Base-by-base conservation (phyloP, 768 basidiomycete species). In the Filobasidium wieringae region DNA sequence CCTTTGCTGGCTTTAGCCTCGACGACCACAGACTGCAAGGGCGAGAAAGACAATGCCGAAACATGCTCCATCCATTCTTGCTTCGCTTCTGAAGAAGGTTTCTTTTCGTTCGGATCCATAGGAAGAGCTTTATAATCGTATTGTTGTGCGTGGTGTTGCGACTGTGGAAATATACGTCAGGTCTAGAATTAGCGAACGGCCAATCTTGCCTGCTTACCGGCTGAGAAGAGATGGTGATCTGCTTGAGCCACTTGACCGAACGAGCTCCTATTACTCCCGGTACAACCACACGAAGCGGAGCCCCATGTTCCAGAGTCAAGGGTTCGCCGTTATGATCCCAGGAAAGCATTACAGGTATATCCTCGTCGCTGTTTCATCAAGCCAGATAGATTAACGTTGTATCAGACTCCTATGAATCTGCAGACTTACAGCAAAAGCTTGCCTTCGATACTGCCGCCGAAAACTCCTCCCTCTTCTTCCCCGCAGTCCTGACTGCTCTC, bases 61-160 rank as follows among this genome's bases (percentile, higher is more conserved):
- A 50, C 45, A 7, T 34, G 11, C 7, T 19, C 49, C 56, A 51
- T 37, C 12, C 39, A 33, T 19, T 24, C 30, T 15, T 36, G 33
- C 26, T 56, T 56, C 32, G 45, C 55, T 7, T 56, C 43, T 14
- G 41, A 29, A 6, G 55, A 32, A 5, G 45, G 41, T 11, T 26
- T 29, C 14, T 31, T 51, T 41, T 32, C 41, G 41, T 32, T 32
- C 5, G 32, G 79, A 45, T 74, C 81, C 15, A 83, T 69, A 51
- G 85, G 81, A 17, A 83, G 69, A 53, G 85, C 72, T 62, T 81
- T 85, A 72, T 86, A 87, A 68, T 86, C 85, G 4, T 77, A 77
- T 68, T 84, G 83, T 62, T 85, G 84, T 66, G 84, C 86, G 69
- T 81, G 84, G 66, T 83, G 84, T 30, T 79, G 77, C 1, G 83